A percentile compares a stretch with the other conserved stretches of the same genome.
Evolutionary conservation across 2,329 filamentous ascomycete genomes (phyloP).

Genomic region (Exophiala oligosperma): DNA sequence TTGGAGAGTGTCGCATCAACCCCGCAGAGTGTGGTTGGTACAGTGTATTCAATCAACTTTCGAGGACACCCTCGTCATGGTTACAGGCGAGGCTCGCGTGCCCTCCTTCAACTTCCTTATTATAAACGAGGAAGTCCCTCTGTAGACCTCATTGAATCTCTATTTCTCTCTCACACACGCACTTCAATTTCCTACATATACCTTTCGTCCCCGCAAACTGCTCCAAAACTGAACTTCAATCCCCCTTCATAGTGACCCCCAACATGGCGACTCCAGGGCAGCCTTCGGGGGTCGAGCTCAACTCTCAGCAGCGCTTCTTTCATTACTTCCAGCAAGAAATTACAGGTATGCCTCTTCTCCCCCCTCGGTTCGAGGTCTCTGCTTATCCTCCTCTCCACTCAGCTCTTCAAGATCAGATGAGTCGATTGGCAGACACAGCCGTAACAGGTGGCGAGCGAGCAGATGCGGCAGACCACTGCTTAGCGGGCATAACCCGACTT

Average conservation of each 20-base stretch:
- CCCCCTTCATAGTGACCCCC: neutral
- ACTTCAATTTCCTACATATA: neutral
- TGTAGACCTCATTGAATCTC: no score
- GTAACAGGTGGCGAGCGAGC: slow-evolving; percentile 71
- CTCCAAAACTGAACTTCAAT: neutral
- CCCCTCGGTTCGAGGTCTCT: slow-evolving; percentile 4
- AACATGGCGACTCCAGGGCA: slow-evolving; percentile 9
- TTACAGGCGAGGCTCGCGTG: no score
- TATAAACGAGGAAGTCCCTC: no score
- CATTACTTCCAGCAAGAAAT: slow-evolving; percentile 77
- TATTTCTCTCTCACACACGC: neutral
- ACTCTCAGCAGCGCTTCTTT: slow-evolving; percentile 77
- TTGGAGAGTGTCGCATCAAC: neutral
- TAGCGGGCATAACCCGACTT: slow-evolving; percentile 75
- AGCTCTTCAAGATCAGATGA: slow-evolving; percentile 78
- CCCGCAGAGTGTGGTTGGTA: neutral
- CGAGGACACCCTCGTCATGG: no score
- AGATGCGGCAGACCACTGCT: slow-evolving; percentile 76
- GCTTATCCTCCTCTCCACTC: slow-evolving; percentile 11
- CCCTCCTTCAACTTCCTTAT: no score
- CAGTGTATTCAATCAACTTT: no score
- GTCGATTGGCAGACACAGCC: slow-evolving; percentile 62
- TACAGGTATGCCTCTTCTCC: slow-evolving; percentile 54
- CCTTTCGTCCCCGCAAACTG: neutral
- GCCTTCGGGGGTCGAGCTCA: slow-evolving; percentile 13